Evolutionary conservation across 83 land plant species (phyloP), one percentile per base, ranked within the genome.

Genomic region (Diphasiastrum complanatum): DNA sequence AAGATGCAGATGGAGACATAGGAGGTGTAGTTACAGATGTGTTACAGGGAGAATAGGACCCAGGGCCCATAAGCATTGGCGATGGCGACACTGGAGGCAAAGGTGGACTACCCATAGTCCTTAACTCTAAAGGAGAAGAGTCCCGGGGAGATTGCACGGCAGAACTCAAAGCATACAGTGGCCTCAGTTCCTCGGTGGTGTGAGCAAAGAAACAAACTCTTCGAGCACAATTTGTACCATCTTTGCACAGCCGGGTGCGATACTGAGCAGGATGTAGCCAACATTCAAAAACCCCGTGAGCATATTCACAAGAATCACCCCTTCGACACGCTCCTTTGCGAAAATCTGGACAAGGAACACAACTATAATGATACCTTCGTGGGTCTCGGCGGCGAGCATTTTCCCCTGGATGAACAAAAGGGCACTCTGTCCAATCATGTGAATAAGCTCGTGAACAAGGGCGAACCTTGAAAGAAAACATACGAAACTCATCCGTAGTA

Each of bases 221-320:
- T n/a, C n/a, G n/a, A n/a, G n/a, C n/a, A n/a, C n/a, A n/a, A n/a
- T 54, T 54, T 18, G 58, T 54, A 30, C 58, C 58, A 54, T 54
- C 58, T 28, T 54, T 54, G 58, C 58, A 54, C 33, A 54, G 58
- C 19, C 52, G 52, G 33, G 58, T 22, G 10, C 58, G 24, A n/a
- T 54, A 54, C 58, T 54, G 58, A 4, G 58, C 58, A 5, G 58
- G 58, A 28, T 54, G 58, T 5, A 54, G 58, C 58, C n/a, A n/a
- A n/a, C n/a, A n/a, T n/a, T n/a, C n/a, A n/a, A n/a, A n/a, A n/a
- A n/a, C n/a, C n/a, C n/a, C 58, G 29, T 54, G 58, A 14, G 58
- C 33, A 20, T 49, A 49, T n/a, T 54, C 58, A 28, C 58, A 54
- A 4, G 58, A 4, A 54, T 54, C 58, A 20, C 52, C 58, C 58